phyloP scores from a whole-genome alignment of 2,329 filamentous ascomycete species.

The Aureobasidium lini region DNA sequence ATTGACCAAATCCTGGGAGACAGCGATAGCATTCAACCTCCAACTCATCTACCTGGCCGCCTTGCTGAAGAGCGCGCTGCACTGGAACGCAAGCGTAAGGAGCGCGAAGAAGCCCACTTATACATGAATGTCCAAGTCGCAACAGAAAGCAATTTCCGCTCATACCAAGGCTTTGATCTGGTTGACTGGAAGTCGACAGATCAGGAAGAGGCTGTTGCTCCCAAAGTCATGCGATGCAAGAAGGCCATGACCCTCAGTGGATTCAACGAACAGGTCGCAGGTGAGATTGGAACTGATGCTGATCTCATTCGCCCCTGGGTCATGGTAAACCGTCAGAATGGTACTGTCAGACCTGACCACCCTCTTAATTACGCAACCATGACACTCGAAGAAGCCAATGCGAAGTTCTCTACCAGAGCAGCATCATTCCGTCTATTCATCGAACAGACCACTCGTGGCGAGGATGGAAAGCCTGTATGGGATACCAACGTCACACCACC shows the following conservation, averaged over 20 bases:
- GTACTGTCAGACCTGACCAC: slow-evolving; percentile 85
- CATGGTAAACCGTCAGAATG: slow-evolving; percentile 98
- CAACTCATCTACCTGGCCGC: slow-evolving; percentile 67
- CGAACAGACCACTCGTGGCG: slow-evolving; percentile 63
- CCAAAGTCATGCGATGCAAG: slow-evolving; percentile 65
- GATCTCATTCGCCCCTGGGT: slow-evolving; percentile 78
- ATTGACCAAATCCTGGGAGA: slow-evolving; percentile 75
- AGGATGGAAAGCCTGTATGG: slow-evolving; percentile 67
- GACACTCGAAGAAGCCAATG: slow-evolving; percentile 57
- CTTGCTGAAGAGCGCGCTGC: slow-evolving; percentile 75
- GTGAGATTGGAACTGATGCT: slow-evolving; percentile 60
- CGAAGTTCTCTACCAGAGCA: slow-evolving; percentile 61
- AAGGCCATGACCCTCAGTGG: slow-evolving; percentile 70
- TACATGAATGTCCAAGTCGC: slow-evolving; percentile 82
- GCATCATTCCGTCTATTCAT: slow-evolving; percentile 74
- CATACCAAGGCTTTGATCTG: slow-evolving; percentile 79
- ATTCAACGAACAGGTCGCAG: slow-evolving; percentile 62
- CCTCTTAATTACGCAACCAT: slow-evolving; percentile 71
- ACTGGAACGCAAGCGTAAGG: slow-evolving; percentile 70
- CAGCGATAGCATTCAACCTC: slow-evolving; percentile 70
- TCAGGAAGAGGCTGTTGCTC: slow-evolving; percentile 57
- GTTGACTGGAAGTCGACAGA: slow-evolving; percentile 57
- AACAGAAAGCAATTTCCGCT: slow-evolving; percentile 70
- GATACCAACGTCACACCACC: slow-evolving; percentile 50
- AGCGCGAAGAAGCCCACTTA: slow-evolving; percentile 88